Base-by-base conservation (phyloP, 2,329 filamentous ascomycete species). In the Ophiostoma quercus region DNA sequence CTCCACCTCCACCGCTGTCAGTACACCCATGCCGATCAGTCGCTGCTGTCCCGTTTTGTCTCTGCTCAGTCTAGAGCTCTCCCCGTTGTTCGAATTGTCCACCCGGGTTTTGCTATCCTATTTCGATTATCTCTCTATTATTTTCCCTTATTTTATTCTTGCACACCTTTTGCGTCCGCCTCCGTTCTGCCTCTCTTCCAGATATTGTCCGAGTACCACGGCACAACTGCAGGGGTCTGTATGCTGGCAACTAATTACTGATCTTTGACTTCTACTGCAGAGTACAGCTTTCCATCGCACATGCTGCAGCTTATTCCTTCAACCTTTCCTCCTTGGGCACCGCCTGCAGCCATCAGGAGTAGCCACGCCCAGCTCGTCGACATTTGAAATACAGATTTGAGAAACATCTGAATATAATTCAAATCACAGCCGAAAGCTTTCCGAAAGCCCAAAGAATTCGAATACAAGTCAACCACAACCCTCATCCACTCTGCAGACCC, bases 321-420 rank as follows among this genome's bases (percentile, higher is more conserved):
- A 19, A 14, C 25, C 57, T 32, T 62, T 29, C 57, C 57, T 66
- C 66, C 32, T 69, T 66, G 37, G 60, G 68, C 66, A 69, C 41
- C 43, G 32, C 39, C 71, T 72, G 69, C 69, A 72, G 57, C 67
- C 29, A 65, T 68, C 71, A 68, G 66, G 67, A 70, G 69, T 69
- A 29, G 47, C 63, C 67, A 41, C 51, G n/a, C n/a, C n/a, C 22
- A 11, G 22, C 51, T 57, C 16, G 43, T 19, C 43, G 43, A 47
- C 41, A n/a, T 19, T 47, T 47, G 5, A n/a, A 47, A 47, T 47
- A 19, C 1, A 1, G 5, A 16, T 43, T 19, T 16, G 16, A 43
- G 16, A 14, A 12, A 41, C 25, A 29, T 29, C 25, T 29, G 25
- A 29, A 29, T 29, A 29, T 29, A 16, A 16, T 43, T 43, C 39